Base-by-base conservation (phyloP, 768 basidiomycete species). In the Boletellus ananas region DNA sequence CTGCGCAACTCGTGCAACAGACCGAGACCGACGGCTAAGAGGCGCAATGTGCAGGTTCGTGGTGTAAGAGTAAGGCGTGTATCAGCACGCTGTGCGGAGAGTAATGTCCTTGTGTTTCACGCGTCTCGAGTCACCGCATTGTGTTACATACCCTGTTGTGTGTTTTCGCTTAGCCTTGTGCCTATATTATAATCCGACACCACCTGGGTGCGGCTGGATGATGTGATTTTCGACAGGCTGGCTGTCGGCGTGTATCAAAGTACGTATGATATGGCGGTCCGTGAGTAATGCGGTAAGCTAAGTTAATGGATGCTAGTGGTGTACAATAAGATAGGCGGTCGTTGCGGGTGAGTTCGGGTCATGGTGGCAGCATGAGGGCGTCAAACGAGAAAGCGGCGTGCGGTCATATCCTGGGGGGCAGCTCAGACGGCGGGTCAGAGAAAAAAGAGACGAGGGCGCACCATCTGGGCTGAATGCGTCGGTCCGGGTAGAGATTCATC, bases 401-500 rank as follows among this genome's bases (percentile, higher is more conserved):
- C 34, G 33, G 42, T 33, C 53, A 65, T 56, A 65, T 66, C 64
- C 63, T 65, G 42, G 14, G 31, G 27, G 11, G 29, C 34, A 4
- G 16, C 34, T 35, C 17, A 58, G 40, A 34, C 7, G 6, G 2
- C 6, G 4, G 14, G 31, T 41, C 20, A 27, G 51, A 54, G 29
- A 8, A 11, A n/a, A 10, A 16, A 23, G 47, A 31, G 9, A 45
- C 14, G 37, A 31, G 2, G 12, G 45, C 66, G 50, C 43, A 69
- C 66, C 66, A 68, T 56, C 66, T 55, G 12, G 66, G 66, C 42
- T 63, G 68, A 16, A 68, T 68, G 23, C 51, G 49, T 52, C 54
- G 65, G 52, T 68, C 66, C 23, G 66, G 66, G 37, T 69, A 69
- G 11, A 68, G 56, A 34, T 64, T 52, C 66, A 68, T 68, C 63